phyloP scores from a whole-genome alignment of 768 basidiomycete species.

The Mycena chlorophos region DNA sequence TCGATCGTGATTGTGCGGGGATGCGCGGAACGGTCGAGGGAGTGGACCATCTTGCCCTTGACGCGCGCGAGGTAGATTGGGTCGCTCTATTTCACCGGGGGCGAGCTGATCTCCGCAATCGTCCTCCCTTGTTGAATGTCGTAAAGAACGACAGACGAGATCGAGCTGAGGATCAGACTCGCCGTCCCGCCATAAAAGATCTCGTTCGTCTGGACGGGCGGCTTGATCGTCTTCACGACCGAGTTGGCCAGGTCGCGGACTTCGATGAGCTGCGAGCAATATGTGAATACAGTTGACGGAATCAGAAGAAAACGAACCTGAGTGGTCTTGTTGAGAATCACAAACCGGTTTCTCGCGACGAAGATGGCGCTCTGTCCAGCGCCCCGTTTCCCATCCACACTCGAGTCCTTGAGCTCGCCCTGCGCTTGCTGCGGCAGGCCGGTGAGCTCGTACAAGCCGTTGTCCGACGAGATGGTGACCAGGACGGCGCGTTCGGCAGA shows the following conservation, averaged over 20 bases:
- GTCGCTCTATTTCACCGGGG: constrained; percentile 98
- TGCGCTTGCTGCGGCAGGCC: constrained; percentile 70
- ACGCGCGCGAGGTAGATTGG: constrained; percentile 97
- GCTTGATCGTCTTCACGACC: constrained; percentile 92
- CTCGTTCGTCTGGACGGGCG: constrained; percentile 92
- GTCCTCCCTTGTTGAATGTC: constrained; percentile 98
- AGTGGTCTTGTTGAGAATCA: constrained; percentile 83
- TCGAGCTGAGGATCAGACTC: constrained; percentile 85
- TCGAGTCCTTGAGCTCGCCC: constrained; percentile 88
- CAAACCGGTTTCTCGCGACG: constrained; percentile 94
- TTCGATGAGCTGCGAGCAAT: constrained; percentile 81
- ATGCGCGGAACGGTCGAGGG: constrained; percentile 92
- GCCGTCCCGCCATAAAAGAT: constrained; percentile 99
- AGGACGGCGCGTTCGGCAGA: constrained; percentile 94
- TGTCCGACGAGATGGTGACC: constrained; percentile 87
- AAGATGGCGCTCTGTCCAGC: constrained; percentile 89
- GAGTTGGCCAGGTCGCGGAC: constrained; percentile 92
- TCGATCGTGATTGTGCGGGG: constrained; percentile 96
- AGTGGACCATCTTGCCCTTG: constrained; percentile 95
- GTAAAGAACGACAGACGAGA: constrained; percentile 84
- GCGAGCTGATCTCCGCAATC: constrained; percentile 90
- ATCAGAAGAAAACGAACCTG: constrained; percentile 55
- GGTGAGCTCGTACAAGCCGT: constrained; percentile 90
- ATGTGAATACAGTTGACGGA: background rate
- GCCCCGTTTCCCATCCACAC: constrained; percentile 89